phyloP scores from a whole-genome alignment of 306 rosid species.

The Castanospermum australe region DNA sequence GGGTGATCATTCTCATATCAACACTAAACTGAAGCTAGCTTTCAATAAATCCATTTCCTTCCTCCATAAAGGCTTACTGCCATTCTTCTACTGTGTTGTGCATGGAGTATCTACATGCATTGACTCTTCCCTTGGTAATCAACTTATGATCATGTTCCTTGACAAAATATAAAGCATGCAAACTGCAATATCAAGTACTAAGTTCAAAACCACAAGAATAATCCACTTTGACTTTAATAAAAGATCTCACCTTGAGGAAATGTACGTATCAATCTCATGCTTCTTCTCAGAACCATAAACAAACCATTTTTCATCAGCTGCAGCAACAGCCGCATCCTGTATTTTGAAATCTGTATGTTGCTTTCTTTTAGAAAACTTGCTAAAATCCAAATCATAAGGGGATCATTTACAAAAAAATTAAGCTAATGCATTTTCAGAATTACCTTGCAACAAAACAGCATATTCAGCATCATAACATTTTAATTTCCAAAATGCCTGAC shows the following conservation, averaged over 20 bases:
- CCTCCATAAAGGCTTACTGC: background rate
- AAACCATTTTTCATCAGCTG: conserved; percentile 37
- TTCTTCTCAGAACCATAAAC: conserved; percentile 33
- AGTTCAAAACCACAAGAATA: background rate
- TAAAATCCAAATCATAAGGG: background rate
- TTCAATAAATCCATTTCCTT: too few species aligned
- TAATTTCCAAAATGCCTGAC: conserved; percentile 38
- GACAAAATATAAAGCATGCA: background rate
- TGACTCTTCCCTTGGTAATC: background rate
- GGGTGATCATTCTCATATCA: background rate
- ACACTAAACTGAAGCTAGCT: background rate
- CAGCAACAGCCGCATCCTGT: background rate
- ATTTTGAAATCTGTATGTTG: conserved; percentile 28
- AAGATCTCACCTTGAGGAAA: conserved; percentile 32
- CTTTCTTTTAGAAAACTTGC: conserved; percentile 1
- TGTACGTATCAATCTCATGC: conserved; percentile 25
- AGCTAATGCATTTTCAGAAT: background rate
- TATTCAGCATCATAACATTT: conserved; percentile 8
- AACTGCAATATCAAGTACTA: background rate
- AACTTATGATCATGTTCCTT: background rate
- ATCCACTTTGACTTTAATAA: background rate
- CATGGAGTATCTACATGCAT: background rate
- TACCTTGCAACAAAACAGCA: conserved; percentile 46
- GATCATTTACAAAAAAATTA: background rate
- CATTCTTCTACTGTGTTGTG: background rate